Evolutionary conservation across 2,329 filamentous ascomycete species (phyloP), one percentile per base, ranked within the genome.

Genomic region (Leptographium galeiforme): DNA sequence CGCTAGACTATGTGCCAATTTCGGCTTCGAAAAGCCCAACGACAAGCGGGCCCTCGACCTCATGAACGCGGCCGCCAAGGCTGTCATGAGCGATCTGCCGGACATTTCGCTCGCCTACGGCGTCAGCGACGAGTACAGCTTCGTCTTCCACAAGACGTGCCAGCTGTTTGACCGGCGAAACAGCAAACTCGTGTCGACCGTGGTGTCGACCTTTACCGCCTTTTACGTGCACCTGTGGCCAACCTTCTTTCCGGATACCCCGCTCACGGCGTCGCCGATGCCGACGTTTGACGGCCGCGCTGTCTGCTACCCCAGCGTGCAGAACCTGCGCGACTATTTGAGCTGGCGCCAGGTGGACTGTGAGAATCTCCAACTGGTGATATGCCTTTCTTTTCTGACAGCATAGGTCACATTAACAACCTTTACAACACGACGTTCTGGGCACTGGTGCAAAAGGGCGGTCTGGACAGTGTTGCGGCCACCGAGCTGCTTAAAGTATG

Each of bases 361-460:
- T 93, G 66, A 67, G 83, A 68, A 16, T 13, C n/a, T 3, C 34
- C 10, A 16, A 8, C 16, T 2, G 12, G 14, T 7, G 30, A n/a
- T 13, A 14, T 2, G 6, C 6, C 7, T 3, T n/a, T 32, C 11
- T 44, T 47, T 1, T 36, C 50, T 34, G 50, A 59, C 51, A 59
- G 39, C 0, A 11, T 56, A 91, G 87, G 87, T 59, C 93, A 98
- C 66, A 95, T 98, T 62, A 98, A 98, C 68, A 98, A 98, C 63
- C 78, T 98, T 6, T 98, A 96, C 69, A 98, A 98, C 66, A 98
- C 93, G 0, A 88, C 89, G 0, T 97, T 97, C 67, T 98, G 93
- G 93, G 75, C 84, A 1, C 73, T 98, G 62, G 85, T 97, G 25
- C 81, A 88, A 58, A 72, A 81, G 48, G 90, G 87, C 2, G 86